A percentile compares a stretch with the other conserved stretches of the same genome.
phyloP scores from a whole-genome alignment of 2,329 filamentous ascomycete species.

The Claviceps africana region DNA sequence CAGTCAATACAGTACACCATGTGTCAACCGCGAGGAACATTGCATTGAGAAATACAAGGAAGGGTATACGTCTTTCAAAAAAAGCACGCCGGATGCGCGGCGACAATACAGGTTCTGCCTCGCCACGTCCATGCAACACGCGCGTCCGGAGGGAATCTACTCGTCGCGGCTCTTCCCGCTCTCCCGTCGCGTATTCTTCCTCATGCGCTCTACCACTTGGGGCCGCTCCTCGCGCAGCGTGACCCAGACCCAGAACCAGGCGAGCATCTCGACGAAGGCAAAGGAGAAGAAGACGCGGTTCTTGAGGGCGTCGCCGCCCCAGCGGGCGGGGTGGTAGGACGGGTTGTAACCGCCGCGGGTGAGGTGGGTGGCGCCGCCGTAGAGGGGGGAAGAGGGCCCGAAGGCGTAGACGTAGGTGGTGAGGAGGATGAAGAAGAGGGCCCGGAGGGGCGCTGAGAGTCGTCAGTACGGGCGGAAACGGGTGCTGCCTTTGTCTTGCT shows the following conservation, averaged over 20 bases:
- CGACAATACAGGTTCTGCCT: no score
- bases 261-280: constrained; percentile 67
- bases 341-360: constrained; percentile 15
- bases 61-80: no score
- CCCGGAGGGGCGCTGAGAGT: constrained; percentile 44
- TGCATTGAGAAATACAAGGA: no score
- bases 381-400: constrained; percentile 35
- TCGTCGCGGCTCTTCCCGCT: constrained; percentile 5
- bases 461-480: not conserved
- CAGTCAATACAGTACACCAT: not conserved
- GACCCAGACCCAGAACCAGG: constrained; percentile 78
- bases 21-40: no score
- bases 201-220: constrained; percentile 26
- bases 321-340: constrained; percentile 23
- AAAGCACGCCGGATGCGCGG: no score
- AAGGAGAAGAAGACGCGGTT: constrained; percentile 78
- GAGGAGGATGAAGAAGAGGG: constrained; percentile 46
- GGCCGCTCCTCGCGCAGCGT: constrained; percentile 52
- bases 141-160: not conserved
- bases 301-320: constrained; percentile 56
- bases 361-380: constrained; percentile 15
- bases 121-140: no score
- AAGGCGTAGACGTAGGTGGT: constrained; percentile 53
- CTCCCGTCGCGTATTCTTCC: constrained; percentile 8
- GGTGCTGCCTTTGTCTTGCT: constrained; percentile 11